Conservation (phyloP, 1,284 basidiomycete species). For the Cryptococcus sp. region DNA sequence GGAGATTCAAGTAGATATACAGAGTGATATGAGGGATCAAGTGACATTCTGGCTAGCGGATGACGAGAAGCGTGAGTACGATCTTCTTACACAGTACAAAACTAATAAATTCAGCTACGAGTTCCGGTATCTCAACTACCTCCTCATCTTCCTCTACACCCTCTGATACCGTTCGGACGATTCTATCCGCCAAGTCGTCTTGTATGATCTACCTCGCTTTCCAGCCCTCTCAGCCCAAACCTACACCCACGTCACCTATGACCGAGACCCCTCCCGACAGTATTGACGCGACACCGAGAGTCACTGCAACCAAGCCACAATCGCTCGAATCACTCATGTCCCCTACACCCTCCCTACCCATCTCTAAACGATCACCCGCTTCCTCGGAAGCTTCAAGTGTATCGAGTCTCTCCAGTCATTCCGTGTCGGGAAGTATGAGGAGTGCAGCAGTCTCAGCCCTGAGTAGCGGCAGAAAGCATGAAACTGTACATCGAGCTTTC, state of each 20-base stretch:
- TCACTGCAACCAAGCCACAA: neutral
- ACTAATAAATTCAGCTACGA: neutral
- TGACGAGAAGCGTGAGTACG: constrained; percentile 28
- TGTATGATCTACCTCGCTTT: constrained; percentile 1
- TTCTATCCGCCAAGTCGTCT: neutral
- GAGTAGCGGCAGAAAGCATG: constrained; percentile 14
- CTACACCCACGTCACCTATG: neutral
- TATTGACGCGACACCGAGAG: constrained; percentile 1
- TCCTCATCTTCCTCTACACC: constrained; percentile 26
- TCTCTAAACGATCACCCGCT: neutral
- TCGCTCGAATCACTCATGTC: neutral
- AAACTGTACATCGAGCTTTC: constrained; percentile 38
- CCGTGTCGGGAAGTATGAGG: constrained; percentile 8
- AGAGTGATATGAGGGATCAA: constrained; percentile 33
- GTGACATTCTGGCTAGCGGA: constrained; percentile 36
- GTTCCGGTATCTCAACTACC: constrained; percentile 18
- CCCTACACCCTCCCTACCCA: neutral
- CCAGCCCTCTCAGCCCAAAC: neutral
- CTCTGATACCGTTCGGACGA: constrained; percentile 10
- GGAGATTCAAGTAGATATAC: constrained; percentile 30
- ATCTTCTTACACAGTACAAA: neutral
- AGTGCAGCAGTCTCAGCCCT: neutral
- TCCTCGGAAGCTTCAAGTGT: constrained; percentile 9
- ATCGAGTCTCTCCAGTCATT: neutral
- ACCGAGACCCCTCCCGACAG: neutral